Evolutionary conservation across 176 grass and related monocot genomes (phyloP).

Genomic region (Lolium rigidum): DNA sequence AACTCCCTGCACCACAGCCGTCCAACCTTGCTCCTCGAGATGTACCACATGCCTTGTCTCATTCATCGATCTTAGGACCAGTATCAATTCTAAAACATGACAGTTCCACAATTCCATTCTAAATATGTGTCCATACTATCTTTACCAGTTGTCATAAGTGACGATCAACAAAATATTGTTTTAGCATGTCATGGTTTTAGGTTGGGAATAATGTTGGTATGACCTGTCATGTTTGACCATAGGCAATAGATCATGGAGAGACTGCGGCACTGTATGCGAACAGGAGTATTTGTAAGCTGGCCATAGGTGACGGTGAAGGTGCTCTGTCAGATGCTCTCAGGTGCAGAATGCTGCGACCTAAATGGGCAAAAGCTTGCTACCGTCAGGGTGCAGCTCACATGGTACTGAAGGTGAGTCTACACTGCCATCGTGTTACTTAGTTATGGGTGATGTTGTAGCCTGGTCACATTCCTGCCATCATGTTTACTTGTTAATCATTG

Average conservation of each 20-base stretch:
- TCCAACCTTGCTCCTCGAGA: neutral
- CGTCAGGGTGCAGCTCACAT: conserved; percentile 26
- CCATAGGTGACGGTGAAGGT: conserved; percentile 42
- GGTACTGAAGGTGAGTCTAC: conserved; percentile 38
- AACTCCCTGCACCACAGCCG: neutral
- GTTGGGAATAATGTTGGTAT: neutral
- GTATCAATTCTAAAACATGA: neutral
- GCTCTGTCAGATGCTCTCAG: conserved; percentile 45
- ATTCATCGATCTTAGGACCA: neutral
- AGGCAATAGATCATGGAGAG: conserved; percentile 4
- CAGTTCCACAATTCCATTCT: neutral
- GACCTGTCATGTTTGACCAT: conserved; percentile 13
- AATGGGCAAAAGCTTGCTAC: conserved; percentile 58
- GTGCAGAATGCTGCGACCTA: conserved; percentile 42
- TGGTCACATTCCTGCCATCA: neutral
- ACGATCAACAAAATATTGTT: neutral
- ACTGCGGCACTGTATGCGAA: conserved; percentile 44
- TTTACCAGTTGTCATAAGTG: neutral
- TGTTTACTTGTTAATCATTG: conserved; percentile 12
- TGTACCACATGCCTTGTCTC: neutral
- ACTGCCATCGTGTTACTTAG: neutral
- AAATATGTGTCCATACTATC: neutral
- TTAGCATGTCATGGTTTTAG: neutral
- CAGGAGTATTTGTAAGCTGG: conserved; percentile 52
- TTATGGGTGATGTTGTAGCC: neutral